A percentile compares a stretch with the other conserved stretches of the same genome.
Conservation (phyloP, 2,329 filamentous ascomycete genomes). For the Calonectria pseudoreteaudii region DNA sequence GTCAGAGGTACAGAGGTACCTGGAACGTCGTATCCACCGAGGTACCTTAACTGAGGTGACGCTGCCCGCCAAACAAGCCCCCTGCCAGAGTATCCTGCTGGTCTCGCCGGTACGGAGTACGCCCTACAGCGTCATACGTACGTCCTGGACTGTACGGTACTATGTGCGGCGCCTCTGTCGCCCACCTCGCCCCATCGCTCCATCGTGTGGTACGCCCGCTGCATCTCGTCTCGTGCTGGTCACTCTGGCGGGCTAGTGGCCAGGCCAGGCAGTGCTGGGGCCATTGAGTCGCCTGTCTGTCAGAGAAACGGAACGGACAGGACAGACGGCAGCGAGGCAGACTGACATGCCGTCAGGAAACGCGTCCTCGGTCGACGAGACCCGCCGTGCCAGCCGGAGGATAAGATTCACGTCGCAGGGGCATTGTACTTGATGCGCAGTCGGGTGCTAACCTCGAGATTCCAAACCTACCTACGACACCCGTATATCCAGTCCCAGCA, state of each 20-base stretch:
- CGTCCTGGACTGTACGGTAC: not conserved
- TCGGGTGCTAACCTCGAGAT: constrained; percentile 12
- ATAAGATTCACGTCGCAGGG: constrained; percentile 1
- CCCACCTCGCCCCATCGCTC: constrained; percentile 20
- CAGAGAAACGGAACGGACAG: not conserved
- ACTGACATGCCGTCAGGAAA: not conserved
- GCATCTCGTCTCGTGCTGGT: constrained; percentile 36
- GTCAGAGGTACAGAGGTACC: constrained; percentile 25
- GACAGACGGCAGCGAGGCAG: not conserved
- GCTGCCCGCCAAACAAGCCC: not conserved
- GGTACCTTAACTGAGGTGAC: constrained; percentile 23
- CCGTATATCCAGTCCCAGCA: constrained; percentile 9
- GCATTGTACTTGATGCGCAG: constrained; percentile 12
- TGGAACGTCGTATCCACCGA: constrained; percentile 19
- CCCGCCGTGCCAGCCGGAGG: not conserved
- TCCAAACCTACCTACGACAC: constrained; percentile 17
- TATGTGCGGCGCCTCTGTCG: constrained; percentile 9
- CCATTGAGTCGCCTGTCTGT: not conserved
- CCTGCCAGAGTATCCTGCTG: not conserved
- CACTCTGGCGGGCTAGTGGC: constrained; percentile 26
- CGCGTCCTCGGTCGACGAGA: not conserved
- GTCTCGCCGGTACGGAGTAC: constrained; percentile 9
- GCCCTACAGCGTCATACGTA: constrained; percentile 1
- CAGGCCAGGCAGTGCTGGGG: constrained; percentile 11
- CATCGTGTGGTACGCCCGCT: constrained; percentile 21